Evolutionary conservation across 2,329 filamentous ascomycete genomes (phyloP).

Genomic region (Immersiporthe knoxdaviesiana): DNA sequence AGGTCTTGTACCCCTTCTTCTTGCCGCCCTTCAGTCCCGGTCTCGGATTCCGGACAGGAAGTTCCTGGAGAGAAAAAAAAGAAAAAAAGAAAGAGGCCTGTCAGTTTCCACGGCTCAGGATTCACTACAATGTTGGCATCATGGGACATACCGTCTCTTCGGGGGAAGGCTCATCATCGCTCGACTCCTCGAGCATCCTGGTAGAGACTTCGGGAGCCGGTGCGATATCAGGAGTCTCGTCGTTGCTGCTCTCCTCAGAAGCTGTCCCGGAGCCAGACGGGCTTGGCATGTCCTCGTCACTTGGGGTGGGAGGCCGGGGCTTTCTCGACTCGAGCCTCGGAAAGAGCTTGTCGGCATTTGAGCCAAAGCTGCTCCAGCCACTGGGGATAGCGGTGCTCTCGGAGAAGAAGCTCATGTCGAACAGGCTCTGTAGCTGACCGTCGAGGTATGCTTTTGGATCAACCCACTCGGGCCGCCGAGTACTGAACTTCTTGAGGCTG

Average conservation of each 20-base stretch:
- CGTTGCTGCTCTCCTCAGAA: constrained; percentile 57
- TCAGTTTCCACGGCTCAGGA: constrained; percentile 5
- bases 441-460: constrained; percentile 62
- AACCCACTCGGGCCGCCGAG: constrained; percentile 56
- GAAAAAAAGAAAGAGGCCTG: too few relatives aligned
- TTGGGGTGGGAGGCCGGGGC: constrained; percentile 46
- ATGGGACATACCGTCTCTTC: constrained; percentile 23
- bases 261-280: constrained; percentile 51
- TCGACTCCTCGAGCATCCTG: constrained; percentile 63
- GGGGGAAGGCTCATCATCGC: constrained; percentile 52
- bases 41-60: constrained; percentile 22
- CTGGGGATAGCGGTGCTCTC: constrained; percentile 66
- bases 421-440: constrained; percentile 69
- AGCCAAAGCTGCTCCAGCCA: constrained; percentile 63
- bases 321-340: constrained; percentile 55
- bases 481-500: constrained; percentile 53
- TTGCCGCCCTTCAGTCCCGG: constrained; percentile 40
- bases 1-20: constrained; percentile 51
- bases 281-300: constrained; percentile 52
- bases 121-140: constrained; percentile 9
- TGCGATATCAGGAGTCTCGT: constrained; percentile 49
- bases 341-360: constrained; percentile 59
- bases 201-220: constrained; percentile 44
- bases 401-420: constrained; percentile 72
- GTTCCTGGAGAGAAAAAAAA: constrained; percentile 7